Evolutionary conservation across 345 rosid genomes (phyloP), one percentile per base, ranked within the genome.

Genomic region (Rhizophora apiculata): DNA sequence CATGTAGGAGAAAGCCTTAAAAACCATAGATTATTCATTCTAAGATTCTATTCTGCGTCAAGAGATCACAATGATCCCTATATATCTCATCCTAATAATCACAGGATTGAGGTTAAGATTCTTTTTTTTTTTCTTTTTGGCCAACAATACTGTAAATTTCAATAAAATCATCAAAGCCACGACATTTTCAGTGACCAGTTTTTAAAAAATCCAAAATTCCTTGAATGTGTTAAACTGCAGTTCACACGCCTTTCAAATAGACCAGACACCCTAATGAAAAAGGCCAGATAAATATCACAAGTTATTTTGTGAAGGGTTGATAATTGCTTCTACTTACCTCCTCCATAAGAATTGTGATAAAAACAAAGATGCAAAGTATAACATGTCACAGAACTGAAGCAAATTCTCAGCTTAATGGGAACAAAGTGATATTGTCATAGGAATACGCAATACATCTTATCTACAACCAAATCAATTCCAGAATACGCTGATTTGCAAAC

Each of bases 401-500:
- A 64, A 21, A 24, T 57, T 70, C 52, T 63, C 43, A 49, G 27
- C 7, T 30, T 48, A 55, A 55, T 16, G 68, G 83, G 84, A 78
- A 76, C 79, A 63, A 76, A 48, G 46, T 59, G 20, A 61, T 72
- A 69, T 58, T 72, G 53, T 55, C 72, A 64, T 66, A 69, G 71
- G 64, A 72, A 81, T 13, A 57, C 62, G 46, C 60, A 71, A 70
- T 30, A n/a, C 62, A 31, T 74, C 34, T 43, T 13, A 48, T 67
- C 67, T 56, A 16, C 49, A 21, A 32, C 63, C 29, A 49, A 63
- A 57, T 36, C 61, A 22, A 60, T 29, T 36, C 59, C 43, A 62
- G 4, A 27, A 56, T 43, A 54, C 16, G 20, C 34, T 26, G 49
- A 6, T 9, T 34, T 52, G 34, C 43, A 56, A 58, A 31, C 24